Conservation (phyloP, 2,329 filamentous ascomycete species). For the Tympanopsis confertula region DNA sequence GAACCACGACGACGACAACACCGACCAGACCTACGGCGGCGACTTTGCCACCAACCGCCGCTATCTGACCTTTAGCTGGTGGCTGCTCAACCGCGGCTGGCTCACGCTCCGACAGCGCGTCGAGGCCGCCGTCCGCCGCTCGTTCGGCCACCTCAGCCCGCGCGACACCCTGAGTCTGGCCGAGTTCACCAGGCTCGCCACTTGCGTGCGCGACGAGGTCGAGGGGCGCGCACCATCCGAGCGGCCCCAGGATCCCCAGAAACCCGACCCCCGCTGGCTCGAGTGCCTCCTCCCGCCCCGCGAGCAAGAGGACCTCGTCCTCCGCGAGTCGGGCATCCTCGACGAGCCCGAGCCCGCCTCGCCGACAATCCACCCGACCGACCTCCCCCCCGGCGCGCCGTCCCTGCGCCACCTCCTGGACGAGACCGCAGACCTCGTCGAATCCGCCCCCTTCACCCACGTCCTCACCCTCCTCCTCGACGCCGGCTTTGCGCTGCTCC, state of each 20-base stretch:
- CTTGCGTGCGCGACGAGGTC: slow-evolving; percentile 73
- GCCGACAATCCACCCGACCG: slow-evolving; percentile 4
- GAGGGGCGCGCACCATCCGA: slow-evolving; percentile 48
- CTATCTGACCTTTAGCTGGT: slow-evolving; percentile 96
- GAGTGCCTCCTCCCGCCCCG: slow-evolving; percentile 69
- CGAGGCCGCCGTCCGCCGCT: slow-evolving; percentile 70
- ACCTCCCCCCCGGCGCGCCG: slow-evolving; percentile 27
- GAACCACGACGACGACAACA: slow-evolving; percentile 82
- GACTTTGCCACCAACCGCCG: slow-evolving; percentile 94
- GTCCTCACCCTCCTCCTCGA: slow-evolving; percentile 81
- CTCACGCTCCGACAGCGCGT: slow-evolving; percentile 71
- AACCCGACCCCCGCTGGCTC: slow-evolving; percentile 60
- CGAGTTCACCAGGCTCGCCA: slow-evolving; percentile 65
- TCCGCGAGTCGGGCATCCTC: slow-evolving; percentile 74
- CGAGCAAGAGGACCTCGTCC: slow-evolving; percentile 70
- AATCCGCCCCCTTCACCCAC: slow-evolving; percentile 81
- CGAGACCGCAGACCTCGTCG: slow-evolving; percentile 89
- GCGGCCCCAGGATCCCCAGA: slow-evolving; percentile 23
- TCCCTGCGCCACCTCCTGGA: slow-evolving; percentile 77
- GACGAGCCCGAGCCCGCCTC: slow-evolving; percentile 22
- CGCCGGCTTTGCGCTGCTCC: slow-evolving; percentile 70
- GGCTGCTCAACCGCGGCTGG: slow-evolving; percentile 87
- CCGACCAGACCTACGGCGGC: slow-evolving; percentile 72
- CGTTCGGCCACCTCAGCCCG: slow-evolving; percentile 80
- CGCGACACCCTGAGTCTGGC: slow-evolving; percentile 78